Evolutionary conservation across 2,329 filamentous ascomycete species (phyloP), one percentile per base, ranked within the genome.

Genomic region (Aureobasidium sp.): DNA sequence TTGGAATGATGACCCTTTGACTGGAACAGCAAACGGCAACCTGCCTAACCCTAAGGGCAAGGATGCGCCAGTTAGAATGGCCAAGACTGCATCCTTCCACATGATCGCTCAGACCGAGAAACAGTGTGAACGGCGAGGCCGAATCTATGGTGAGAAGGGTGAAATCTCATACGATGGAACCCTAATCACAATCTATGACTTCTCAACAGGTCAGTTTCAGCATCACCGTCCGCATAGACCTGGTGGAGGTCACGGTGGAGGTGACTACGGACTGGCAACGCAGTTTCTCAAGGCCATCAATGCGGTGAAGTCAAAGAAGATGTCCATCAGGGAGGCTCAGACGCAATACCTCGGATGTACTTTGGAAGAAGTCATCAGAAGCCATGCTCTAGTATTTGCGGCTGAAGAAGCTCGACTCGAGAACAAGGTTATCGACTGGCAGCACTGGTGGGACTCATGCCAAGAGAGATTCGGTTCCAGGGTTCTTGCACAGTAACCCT

Each of bases 61-160:
- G 9, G 49, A 59, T 5, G 9, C 41, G 6, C 44, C 64, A 63
- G 64, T 66, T 63, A 79, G 85, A 29, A 84, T 84, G 2, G 84
- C 90, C 47, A 97, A 97, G 77, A 91, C 88, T 16, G 93, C 92
- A 0, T 86, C 86, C 2, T 89, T 97, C 72, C 93, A 97, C 74
- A 97, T 97, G 93, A 87, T 93, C 2, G 91, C 93, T 2, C 90
- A 92, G 64, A 96, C 92, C 0, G 86, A 90, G 70, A 87, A 88
- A 70, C 88, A 95, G 67, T 97, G 93, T 73, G 84, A 96, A 66
- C 85, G 94, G 3, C 87, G 91, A 63, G 91, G 90, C 0, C 80
- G 90, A 63, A 85, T 97, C 50, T 96, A 97, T 75, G 94, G 94
- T 53, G 89, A 89, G 0, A 79, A 85, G 55, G 94, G 93, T 47